Base-by-base conservation (phyloP, 1,284 basidiomycete genomes). In the Lentinus polychrous region DNA sequence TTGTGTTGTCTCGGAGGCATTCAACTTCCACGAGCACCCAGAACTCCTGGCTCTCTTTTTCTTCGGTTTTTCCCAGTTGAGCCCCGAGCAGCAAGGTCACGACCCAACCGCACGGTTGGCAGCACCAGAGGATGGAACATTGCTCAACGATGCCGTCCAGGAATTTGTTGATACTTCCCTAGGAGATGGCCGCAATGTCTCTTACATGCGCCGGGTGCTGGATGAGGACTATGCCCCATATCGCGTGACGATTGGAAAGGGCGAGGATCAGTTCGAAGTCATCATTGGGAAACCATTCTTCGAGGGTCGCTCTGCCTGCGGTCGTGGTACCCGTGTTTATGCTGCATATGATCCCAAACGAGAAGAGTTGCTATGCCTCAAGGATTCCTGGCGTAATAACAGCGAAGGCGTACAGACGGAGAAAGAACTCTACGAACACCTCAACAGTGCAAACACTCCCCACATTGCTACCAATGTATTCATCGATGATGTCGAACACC, bases 301-400 rank as follows among this genome's bases (percentile, higher is more conserved):
- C 12, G 20, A 40, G 8, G 15, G 17, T 10, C 22, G 17, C 6
- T 18, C 39, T 17, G 14, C 50, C 6, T 32, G 24, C n/a, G 52
- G 47, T 11, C 50, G 46, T 11, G 17, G 35, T 11, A 52, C 52
- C 22, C 47, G 47, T 4, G 52, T 24, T 3, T 54, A 52, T 22
- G 18, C 46, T 15, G 52, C 50, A 8, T 46, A 37, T 33, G 52
- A 46, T 18, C 23, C 46, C 14, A 8, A 12, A 10, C n/a, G 24
- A 17, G 22, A 44, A 33, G 34, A 39, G 22, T 46, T 51, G 11
- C 43, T 54, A 10, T 54, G 49, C 27, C 50, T 54, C 12, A 54
- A 49, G 43, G 52, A 52, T 43, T 44, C 40, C 5, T 53, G 52
- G 52, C 32, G 49, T n/a, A 34, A 23, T 8, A 17, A 8, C 38